Evolutionary conservation across 1,284 basidiomycete species (phyloP), one percentile per base, ranked within the genome.

Genomic region (Anthracocystis panici-leucophaei): DNA sequence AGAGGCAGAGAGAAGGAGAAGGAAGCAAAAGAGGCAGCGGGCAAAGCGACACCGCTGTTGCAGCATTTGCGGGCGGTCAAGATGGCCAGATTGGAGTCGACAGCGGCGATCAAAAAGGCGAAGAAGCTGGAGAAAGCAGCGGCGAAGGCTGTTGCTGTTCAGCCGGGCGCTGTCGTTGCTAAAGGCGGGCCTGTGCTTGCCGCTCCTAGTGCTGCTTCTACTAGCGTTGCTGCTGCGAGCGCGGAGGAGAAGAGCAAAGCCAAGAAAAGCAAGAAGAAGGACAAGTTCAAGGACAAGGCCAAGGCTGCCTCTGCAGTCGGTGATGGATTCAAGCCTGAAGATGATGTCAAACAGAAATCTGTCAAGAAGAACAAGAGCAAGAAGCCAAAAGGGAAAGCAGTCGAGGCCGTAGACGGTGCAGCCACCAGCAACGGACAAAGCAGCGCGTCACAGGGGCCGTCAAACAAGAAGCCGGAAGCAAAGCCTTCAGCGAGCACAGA

Each of bases 61-160:
- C 76, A 80, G 40, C 78, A 82, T 57, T 57, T 82, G 31, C 58
- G 80, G 2, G 60, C 64, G 12, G 49, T 69, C 45, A 71, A 80
- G 52, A 46, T 64, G 42, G 76, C 74, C 8, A 65, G 56, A 40
- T 40, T 57, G 33, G 78, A 74, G 31, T 54, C 67, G 16, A 55
- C 66, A 1, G 73, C 71, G 2, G 55, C 61, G 21, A 52, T 54
- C n/a, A 74, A 62, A 29, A 60, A 57, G 53, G 59, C 71, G 20
- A 66, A 75, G 45, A 77, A 70, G 50, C 18, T 54, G 35, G 61
- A 61, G 18, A 59, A 58, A 14, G 62, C 51, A 2, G 45, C 27
- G 10, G 64, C 45, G 2, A 66, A 63, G 27, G 61, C 46, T 12
- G 57, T 33, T 9, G 52, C 45, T 7, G 58, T 16, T 18, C 31